These are phyloP conservation scores for Umbelopsis sp. DNA, from an alignment of 192 early-diverging fungal genomes.

Conservation along the genomic window DNA sequence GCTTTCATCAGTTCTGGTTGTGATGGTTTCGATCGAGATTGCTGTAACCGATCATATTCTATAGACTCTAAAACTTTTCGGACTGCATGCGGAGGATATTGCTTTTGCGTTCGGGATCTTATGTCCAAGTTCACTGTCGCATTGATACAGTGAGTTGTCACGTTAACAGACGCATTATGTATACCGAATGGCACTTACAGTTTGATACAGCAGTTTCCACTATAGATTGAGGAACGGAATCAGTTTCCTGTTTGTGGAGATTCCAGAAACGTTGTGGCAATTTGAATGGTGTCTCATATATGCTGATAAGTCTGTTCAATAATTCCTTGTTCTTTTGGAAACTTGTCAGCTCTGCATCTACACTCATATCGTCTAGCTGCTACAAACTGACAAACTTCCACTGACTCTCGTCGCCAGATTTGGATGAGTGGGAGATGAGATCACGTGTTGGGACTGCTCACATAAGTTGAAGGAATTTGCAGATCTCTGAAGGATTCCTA, in stretches of 20 bases:
- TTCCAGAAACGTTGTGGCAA: slow-evolving; percentile 7
- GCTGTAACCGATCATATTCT: not conserved
- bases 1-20: not conserved
- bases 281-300: slow-evolving; percentile 16
- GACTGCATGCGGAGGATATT: not conserved
- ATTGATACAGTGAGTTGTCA: not conserved
- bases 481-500: too few relatives aligned
- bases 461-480: not conserved
- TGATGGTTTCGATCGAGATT: not conserved
- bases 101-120: not conserved
- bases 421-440: too few relatives aligned
- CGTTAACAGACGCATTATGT: not conserved
- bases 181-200: not conserved
- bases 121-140: not conserved
- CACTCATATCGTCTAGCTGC: not conserved
- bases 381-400: too few relatives aligned
- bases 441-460: slow-evolving; percentile 8
- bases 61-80: slow-evolving; percentile 2
- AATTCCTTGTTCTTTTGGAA: slow-evolving; percentile 6
- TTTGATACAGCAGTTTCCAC: not conserved
- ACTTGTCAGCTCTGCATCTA: not conserved
- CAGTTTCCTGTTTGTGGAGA: not conserved
- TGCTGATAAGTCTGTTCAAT: not conserved
- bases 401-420: too few relatives aligned
- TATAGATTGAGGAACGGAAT: not conserved